Evolutionary conservation across 768 basidiomycete genomes (phyloP).

Genomic region (Mycena vitilis): DNA sequence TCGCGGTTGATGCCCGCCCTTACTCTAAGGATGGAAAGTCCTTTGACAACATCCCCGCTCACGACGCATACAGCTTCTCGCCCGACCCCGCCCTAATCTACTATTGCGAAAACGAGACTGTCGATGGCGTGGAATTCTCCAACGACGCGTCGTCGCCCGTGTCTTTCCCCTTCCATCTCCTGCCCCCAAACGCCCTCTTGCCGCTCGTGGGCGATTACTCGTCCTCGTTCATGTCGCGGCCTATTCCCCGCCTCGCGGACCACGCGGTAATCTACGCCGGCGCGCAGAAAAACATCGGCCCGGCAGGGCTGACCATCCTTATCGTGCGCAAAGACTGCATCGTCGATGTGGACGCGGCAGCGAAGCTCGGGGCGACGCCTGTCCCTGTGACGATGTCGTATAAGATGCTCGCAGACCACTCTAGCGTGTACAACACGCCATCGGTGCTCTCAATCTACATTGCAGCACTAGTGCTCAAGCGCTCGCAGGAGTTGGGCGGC

Average conservation of each 20-base stretch:
- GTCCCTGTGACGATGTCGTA: constrained; percentile 87
- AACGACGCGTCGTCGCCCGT: constrained; percentile 62
- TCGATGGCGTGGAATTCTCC: constrained; percentile 93
- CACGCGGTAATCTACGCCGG: constrained; percentile 97
- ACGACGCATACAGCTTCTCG: constrained; percentile 80
- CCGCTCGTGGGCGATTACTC: constrained; percentile 97
- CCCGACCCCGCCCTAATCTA: constrained; percentile 89
- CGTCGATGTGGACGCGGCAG: constrained; percentile 87
- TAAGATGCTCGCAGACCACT: constrained; percentile 81
- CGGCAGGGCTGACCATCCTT: constrained; percentile 91
- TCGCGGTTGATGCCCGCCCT: constrained; percentile 77
- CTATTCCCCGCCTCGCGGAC: constrained; percentile 87
- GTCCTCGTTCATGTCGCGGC: constrained; percentile 95
- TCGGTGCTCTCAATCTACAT: constrained; percentile 93
- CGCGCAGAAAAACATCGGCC: constrained; percentile 98
- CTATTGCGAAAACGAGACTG: constrained; percentile 99
- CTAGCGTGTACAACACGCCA: constrained; percentile 93
- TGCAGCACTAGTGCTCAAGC: constrained; percentile 83
- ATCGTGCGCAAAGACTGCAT: constrained; percentile 96
- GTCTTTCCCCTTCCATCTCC: constrained; percentile 86
- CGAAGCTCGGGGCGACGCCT: constrained; percentile 74
- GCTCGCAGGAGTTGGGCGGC: constrained; percentile 75
- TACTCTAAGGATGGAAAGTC: constrained; percentile 74
- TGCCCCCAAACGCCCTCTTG: constrained; percentile 66
- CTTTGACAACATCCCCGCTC: constrained; percentile 84